phyloP scores from a whole-genome alignment of 176 grass and related monocot genomes.

The Lolium multiflorum region DNA sequence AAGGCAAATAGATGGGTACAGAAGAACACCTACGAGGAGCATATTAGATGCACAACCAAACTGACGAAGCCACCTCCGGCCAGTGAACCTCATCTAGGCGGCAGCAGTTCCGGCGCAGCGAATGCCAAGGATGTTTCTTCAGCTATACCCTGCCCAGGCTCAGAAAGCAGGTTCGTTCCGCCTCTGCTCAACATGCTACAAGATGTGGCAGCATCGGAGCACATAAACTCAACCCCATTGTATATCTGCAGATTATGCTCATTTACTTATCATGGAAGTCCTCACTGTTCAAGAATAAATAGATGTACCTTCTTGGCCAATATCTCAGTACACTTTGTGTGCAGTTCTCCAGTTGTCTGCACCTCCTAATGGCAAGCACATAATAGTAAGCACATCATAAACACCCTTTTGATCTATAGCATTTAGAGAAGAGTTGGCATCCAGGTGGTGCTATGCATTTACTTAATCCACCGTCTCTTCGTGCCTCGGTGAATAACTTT shows the following conservation, averaged over 20 bases:
- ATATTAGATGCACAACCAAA: too few species aligned
- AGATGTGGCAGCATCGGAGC: background rate
- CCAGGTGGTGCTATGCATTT: background rate
- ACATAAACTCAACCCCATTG: background rate
- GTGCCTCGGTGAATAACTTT: conserved; percentile 8
- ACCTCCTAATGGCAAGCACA: conserved; percentile 11
- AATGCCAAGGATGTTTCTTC: too few species aligned
- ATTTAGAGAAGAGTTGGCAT: background rate
- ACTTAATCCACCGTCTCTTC: background rate
- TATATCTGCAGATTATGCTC: background rate
- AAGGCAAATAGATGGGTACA: too few species aligned
- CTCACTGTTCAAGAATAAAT: background rate
- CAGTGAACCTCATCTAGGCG: too few species aligned
- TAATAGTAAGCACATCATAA: background rate
- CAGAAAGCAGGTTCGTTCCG: too few species aligned
- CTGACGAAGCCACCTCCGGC: too few species aligned
- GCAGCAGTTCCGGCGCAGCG: too few species aligned
- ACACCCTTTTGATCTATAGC: background rate
- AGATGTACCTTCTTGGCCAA: conserved; percentile 11
- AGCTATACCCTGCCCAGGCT: too few species aligned
- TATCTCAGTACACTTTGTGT: background rate
- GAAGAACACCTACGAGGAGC: too few species aligned
- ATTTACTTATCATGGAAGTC: background rate
- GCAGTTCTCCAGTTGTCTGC: background rate
- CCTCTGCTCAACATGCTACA: too few species aligned